phyloP scores from a whole-genome alignment of 495 filamentous ascomycete species.

The Penicillium verhagenii region DNA sequence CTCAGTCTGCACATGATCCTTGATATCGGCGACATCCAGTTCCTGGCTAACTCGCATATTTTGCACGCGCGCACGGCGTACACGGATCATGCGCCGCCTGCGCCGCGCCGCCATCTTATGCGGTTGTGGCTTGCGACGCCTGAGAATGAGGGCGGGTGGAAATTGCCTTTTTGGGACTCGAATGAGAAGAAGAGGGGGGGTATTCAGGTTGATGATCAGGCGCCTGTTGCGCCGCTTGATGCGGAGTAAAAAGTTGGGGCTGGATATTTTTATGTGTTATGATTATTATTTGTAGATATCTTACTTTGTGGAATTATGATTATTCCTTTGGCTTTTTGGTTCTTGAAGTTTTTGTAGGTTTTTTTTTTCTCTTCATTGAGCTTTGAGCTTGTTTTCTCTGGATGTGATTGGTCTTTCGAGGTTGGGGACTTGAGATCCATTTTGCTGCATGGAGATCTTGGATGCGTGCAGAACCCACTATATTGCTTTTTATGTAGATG shows the following conservation, averaged over 20 bases:
- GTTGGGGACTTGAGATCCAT: no score
- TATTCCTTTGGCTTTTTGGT: slow-evolving; percentile 14
- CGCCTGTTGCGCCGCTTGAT: slow-evolving; percentile 66
- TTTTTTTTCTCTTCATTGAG: not conserved
- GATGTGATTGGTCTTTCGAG: no score
- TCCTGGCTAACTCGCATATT: slow-evolving; percentile 66
- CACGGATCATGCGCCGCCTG: slow-evolving; percentile 59
- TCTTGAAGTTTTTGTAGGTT: not conserved
- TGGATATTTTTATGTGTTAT: slow-evolving; percentile 2
- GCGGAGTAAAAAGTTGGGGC: slow-evolving; percentile 53
- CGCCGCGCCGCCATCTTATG: slow-evolving; percentile 74
- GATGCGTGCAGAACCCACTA: no score
- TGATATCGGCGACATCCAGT: slow-evolving; percentile 78
- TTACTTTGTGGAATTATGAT: slow-evolving; percentile 15
- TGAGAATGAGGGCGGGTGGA: slow-evolving; percentile 82
- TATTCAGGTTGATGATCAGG: slow-evolving; percentile 78
- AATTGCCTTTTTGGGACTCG: slow-evolving; percentile 75
- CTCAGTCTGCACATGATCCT: slow-evolving; percentile 74
- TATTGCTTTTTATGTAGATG: no score
- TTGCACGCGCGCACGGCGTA: slow-evolving; percentile 71
- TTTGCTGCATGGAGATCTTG: no score
- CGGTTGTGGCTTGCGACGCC: slow-evolving; percentile 80
- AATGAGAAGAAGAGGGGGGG: slow-evolving; percentile 82
- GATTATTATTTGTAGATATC: slow-evolving; percentile 12
- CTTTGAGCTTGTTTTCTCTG: not conserved